Percentiles rank a stretch among this genome's conserved stretches.
phyloP scores from a whole-genome alignment of 1,284 basidiomycete species.

The Wolfiporia cocos region DNA sequence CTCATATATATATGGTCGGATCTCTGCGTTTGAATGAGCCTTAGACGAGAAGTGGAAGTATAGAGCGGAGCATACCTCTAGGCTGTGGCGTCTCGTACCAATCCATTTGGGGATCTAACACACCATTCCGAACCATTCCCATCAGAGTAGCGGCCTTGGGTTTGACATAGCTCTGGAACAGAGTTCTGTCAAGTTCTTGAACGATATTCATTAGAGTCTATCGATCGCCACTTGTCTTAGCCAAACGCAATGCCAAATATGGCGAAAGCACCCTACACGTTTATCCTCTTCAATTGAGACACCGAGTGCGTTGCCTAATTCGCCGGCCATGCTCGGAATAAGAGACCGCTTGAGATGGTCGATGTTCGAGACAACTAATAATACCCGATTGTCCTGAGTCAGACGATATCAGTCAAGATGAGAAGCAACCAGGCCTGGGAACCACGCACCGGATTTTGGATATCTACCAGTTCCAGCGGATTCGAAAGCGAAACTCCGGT shows the following conservation, averaged over 20 bases:
- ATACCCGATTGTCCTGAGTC: conserved; percentile 77
- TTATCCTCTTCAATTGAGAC: conserved; percentile 74
- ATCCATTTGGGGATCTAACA: conserved; percentile 77
- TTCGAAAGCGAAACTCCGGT: conserved; percentile 32
- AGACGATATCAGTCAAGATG: conserved; percentile 3
- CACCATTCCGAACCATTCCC: conserved; percentile 70
- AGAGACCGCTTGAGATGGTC: conserved; percentile 65
- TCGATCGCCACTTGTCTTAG: not conserved
- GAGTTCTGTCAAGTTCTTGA: conserved; percentile 76
- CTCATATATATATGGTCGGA: conserved; percentile 93
- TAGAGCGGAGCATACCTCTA: conserved; percentile 47
- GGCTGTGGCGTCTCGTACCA: conserved; percentile 92
- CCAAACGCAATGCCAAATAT: not conserved
- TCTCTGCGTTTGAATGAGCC: conserved; percentile 47
- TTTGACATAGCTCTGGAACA: conserved; percentile 85
- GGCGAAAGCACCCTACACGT: conserved; percentile 34
- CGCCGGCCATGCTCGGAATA: conserved; percentile 77
- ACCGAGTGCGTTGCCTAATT: conserved; percentile 77
- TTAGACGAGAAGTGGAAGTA: not conserved
- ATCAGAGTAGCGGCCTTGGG: conserved; percentile 70
- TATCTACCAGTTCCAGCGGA: conserved; percentile 50
- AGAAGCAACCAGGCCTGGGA: not conserved
- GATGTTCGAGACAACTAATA: conserved; percentile 91
- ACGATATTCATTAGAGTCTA: conserved; percentile 77
- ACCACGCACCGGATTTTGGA: conserved; percentile 48